Conservation (phyloP, 345 rosid genomes). For the Cochlearia excelsa region DNA sequence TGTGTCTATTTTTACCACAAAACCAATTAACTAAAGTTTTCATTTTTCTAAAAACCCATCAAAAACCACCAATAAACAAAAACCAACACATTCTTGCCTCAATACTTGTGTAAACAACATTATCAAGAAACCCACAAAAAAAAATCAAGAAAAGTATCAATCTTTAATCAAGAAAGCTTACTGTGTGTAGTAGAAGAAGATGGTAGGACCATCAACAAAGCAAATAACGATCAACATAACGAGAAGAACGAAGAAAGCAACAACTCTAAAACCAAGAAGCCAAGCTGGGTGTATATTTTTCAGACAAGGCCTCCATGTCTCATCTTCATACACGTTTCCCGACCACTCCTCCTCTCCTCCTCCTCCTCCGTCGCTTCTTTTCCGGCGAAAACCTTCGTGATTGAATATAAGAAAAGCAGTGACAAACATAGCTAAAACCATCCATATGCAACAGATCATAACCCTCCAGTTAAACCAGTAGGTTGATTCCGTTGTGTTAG, state of each 20-base stretch:
- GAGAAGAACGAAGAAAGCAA: conserved; percentile 65
- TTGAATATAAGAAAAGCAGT: conserved; percentile 60
- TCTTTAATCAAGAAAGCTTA: conserved; percentile 38
- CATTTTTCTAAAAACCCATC: background rate
- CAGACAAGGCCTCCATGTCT: conserved; percentile 83
- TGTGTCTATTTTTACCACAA: background rate
- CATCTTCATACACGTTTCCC: conserved; percentile 61
- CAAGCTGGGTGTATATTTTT: conserved; percentile 87
- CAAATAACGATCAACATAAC: conserved; percentile 46
- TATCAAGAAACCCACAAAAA: background rate
- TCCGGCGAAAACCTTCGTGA: conserved; percentile 47
- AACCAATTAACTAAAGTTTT: background rate
- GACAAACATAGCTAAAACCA: conserved; percentile 37
- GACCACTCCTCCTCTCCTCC: conserved; percentile 43
- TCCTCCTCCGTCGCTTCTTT: conserved; percentile 7
- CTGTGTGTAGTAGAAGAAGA: conserved; percentile 95
- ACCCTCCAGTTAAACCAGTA: conserved; percentile 98
- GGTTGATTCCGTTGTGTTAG: conserved; percentile 49
- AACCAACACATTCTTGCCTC: conserved; percentile 4
- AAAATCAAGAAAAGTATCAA: conserved; percentile 1
- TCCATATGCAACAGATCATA: conserved; percentile 62
- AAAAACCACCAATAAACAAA: background rate
- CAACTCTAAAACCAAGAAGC: conserved; percentile 71
- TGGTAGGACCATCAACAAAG: conserved; percentile 62
- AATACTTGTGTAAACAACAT: background rate